Base-by-base conservation (phyloP, 1,139 yeast genomes). In the Yarrowia galli region DNA sequence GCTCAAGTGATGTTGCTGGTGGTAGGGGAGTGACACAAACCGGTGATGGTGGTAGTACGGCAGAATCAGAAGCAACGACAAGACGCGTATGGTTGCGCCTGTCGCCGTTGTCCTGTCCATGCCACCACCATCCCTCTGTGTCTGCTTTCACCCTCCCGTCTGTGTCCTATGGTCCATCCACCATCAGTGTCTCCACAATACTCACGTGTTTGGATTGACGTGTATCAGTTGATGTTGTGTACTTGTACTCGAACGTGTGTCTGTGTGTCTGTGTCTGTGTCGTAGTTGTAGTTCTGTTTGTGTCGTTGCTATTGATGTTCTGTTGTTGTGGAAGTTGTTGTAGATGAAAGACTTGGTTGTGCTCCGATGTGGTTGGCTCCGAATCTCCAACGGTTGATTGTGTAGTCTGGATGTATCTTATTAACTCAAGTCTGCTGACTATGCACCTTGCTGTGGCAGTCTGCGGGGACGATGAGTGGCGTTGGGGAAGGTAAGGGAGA, bases 381-480 rank as follows among this genome's bases (percentile, higher is more conserved):
- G 28, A 25, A 25, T 25, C 7, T 25, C n/a, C 28, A 25, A 25
- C 28, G 28, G 35, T 22, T 45, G 49, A 23, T 45, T 23, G 20
- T 23, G 16, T 5, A 25, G 53, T 28, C 32, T 28, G 10, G 32
- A 28, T n/a, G n/a, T 48, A 18, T 32, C 56, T 49, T 53, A 53
- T 53, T 53, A 53, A 36, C 60, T 36, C 60, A 53, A 49, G 60
- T 53, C 60, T 53, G 60, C 60, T 53, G 60, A 53, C 56, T 32
- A 49, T 53, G 60, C 60, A 53, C 45, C 35, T 53, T 36, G 60
- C 60, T 53, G 60, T 53, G 60, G 43, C 45, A 16, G 32, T 53
- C 43, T 53, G 60, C 60, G 60, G 60, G 58, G 60, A 23, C 10
- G 42, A 51, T 51, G 58, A 35, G 42, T 15, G 28, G n/a, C 3